Evolutionary conservation across 192 early-diverging fungal genomes (phyloP), one percentile per base, ranked within the genome.

Genomic region (Coemansia sp.): DNA sequence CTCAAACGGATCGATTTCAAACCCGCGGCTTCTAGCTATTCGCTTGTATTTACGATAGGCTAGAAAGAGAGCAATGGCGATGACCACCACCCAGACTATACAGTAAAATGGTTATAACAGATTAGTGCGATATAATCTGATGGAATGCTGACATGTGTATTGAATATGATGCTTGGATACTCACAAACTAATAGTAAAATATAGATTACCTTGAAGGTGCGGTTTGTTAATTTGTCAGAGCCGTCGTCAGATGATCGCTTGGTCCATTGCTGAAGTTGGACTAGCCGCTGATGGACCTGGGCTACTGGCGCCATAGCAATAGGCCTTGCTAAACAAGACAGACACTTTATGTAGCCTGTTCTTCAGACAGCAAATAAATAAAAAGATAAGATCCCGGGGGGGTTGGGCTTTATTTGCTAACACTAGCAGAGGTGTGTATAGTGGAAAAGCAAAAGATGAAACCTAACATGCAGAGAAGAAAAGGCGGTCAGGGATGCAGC

Each of bases 1-100:
- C 10, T 38, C 34, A 38, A 38, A 38, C 10, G 34, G 34, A 9
- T 38, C 58, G 27, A 58, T 52, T 54, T 49, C 56, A 5, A 57
- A 54, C 3, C 47, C 44, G 28, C 51, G 48, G 16, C 53, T 4
- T 31, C 30, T 28, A 23, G 21, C 12, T 41, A 28, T 49, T 7
- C 41, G 51, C 34, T 34, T 50, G 53, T 60, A 70, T 22, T 62
- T 54, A 28, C 68, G 61, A 4, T 56, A 22, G 3, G 56, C 68
- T 28, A 70, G n/a, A 28, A 41, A 58, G 14, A 64, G 19, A 1
- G 64, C 56, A 19, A 54, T 55, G 24, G 27, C 38, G 12, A 63
- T 56, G 24, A 70, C 64, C 21, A 55, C 19, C 26, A 54, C 32
- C 68, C 68, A 70, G 23, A 61, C 61, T 64, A 70, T 44, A 58